A percentile compares a stretch with the other conserved stretches of the same genome.
phyloP scores from a whole-genome alignment of 306 rosid species.

The Cucurbita moschata region DNA sequence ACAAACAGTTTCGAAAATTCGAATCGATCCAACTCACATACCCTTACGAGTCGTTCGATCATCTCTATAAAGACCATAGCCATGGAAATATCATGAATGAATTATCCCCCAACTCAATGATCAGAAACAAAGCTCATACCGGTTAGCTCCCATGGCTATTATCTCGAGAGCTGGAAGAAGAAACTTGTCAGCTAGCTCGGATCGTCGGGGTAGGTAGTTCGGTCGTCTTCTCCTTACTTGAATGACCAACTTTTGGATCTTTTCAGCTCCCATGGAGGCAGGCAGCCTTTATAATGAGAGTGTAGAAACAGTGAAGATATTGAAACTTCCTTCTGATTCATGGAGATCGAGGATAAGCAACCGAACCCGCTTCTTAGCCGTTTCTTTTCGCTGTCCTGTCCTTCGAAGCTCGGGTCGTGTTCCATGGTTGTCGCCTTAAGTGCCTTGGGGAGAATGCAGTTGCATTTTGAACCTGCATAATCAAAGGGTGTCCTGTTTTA shows the following conservation, averaged over 20 bases:
- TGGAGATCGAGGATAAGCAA: conserved; percentile 9
- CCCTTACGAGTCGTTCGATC: background rate
- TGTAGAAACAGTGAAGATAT: conserved; percentile 10
- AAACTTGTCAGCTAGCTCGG: background rate
- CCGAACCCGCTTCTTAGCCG: conserved; percentile 3
- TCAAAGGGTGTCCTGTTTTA: background rate
- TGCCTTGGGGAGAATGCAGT: conserved; percentile 6
- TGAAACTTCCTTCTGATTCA: conserved; percentile 8
- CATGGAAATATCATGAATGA: background rate
- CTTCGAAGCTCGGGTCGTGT: background rate
- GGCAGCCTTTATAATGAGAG: conserved; percentile 9
- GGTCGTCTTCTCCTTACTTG: background rate
- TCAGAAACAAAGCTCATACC: background rate
- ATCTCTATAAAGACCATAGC: background rate
- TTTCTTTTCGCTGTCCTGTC: conserved; percentile 4
- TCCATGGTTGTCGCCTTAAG: conserved; percentile 1
- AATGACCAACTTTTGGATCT: conserved; percentile 2
- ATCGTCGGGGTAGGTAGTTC: background rate
- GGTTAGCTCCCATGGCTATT: background rate
- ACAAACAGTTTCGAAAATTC: background rate
- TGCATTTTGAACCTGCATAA: conserved; percentile 3
- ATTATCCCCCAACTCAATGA: background rate
- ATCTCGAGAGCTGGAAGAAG: background rate
- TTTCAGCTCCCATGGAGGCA: conserved; percentile 10
- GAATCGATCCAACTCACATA: background rate